Evolutionary conservation across 495 filamentous ascomycete species (phyloP), one percentile per base, ranked within the genome.

Genomic region (Endocarpon pusillum): DNA sequence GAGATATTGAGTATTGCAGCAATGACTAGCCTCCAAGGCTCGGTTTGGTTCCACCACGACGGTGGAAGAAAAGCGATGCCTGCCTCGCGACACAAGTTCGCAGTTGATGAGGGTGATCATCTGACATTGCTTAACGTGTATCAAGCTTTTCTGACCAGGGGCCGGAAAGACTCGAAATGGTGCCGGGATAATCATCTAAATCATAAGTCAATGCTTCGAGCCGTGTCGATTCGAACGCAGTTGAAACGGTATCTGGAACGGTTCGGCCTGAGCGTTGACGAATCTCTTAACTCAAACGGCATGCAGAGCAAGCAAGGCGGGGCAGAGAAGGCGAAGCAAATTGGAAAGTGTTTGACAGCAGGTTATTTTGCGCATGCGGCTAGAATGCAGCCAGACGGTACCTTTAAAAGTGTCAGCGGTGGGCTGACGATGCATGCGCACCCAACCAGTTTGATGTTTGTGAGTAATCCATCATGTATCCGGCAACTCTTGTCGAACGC

Each of bases 321-420:
- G n/a, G 28, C 43, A 31, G 53, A 68, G 43, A 72, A 66, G 34
- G 66, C 66, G 3, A 82, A 89, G 43, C 64, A 75, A 38, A 83
- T 97, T 44, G 68, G 75, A 28, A 69, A 82, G 37, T 96, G 89
- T 57, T 66, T 97, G 26, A 87, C 87, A 10, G 70, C 75, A 6
- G 89, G 91, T 1, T 97, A 81, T 53, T 97, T 97, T 58, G 79
- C 89, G 2, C 87, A 96, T 55, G 91, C 84, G 8, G 91, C 89
- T 17, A 73, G 78, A 53, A 94, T 96, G 87, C 81, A 92, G 52
- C 68, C 85, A 0, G 89, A 97, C 62, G 89, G 89, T 12, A 83
- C 71, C 10, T 96, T 94, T 46, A 73, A 68, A 44, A 84, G 80
- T 18, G 72, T 91, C 28, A 75, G 71, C 36, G 84, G 81, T 8